Base-by-base conservation (phyloP, 78 protist species). In the Dictyostelium capitatum region DNA sequence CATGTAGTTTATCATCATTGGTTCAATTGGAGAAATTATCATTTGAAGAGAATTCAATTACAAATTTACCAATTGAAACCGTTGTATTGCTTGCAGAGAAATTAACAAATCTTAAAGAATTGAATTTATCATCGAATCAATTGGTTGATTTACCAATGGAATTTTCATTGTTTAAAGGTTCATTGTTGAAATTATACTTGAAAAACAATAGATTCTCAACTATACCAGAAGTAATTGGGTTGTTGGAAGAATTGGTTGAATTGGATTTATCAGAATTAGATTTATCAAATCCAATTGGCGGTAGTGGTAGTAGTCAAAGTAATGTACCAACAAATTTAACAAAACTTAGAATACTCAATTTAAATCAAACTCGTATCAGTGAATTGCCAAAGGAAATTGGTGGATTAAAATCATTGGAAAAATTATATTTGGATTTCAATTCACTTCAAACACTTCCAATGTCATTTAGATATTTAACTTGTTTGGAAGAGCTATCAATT, bases 341-440 rank as follows among this genome's bases (percentile, higher is more conserved):
- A 15, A 78, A 80, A 37, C 83, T 87, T n/a, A 82, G 70, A 32
- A 12, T 37, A 9, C 64, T 91, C n/a, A 56, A 62, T 30, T 89
- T 91, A 23, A 65, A 70, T 19, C 70, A 74, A 20, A 82, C 89
- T 12, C 28, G 32, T 11, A 51, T 91, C 10, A 46, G 28, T 2
- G 70, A 23, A 14, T 32, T 91, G 1, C 89, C 95, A 11, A 82
- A 91, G 28, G 95, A 91, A 43, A 67, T 91, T 70, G 95, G 95
- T 46, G 69, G 74, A 6, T 54, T 82, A 10, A 30, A 9, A 28
- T 28, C 28, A 7, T 59, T 91, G 79, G 79, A 74, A 47, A 62
- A 47, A 11, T 30, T 91, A 15, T 23, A 30, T 30, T 46, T 82
- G 23, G 79, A 74, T 48, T 25, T 65, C 7, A 91, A 74, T 25